Percentiles rank a stretch among this genome's conserved stretches.
Evolutionary conservation across 139 green algal genomes (phyloP).

Genomic region (Diplosphaera chodatii): DNA sequence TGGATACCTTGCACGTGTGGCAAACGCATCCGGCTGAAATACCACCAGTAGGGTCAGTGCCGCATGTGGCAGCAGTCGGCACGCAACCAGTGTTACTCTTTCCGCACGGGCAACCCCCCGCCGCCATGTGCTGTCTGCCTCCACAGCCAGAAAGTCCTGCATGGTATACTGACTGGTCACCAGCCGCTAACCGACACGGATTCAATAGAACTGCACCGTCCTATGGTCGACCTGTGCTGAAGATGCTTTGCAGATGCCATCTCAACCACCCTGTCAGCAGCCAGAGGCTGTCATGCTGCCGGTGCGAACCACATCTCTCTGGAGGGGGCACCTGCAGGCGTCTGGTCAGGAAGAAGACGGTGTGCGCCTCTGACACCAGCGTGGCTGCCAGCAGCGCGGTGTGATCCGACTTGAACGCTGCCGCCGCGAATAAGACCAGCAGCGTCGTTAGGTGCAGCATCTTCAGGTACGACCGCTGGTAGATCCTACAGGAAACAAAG

Average conservation of each 20-base stretch:
- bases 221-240: no score
- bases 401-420: constrained; percentile 45
- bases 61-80: constrained; percentile 17
- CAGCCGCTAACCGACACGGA: no score
- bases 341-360: constrained; percentile 7
- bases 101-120: background rate
- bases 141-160: background rate
- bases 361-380: constrained; percentile 28
- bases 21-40: constrained; percentile 10
- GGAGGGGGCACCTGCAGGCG: constrained; percentile 11
- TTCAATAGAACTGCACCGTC: no score
- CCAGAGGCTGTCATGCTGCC: no score
- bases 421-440: constrained; percentile 53
- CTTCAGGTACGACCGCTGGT: constrained; percentile 14
- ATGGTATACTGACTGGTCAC: no score
- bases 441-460: constrained; percentile 55
- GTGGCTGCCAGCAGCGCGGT: constrained; percentile 27
- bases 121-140: background rate
- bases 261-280: no score
- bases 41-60: constrained; percentile 15
- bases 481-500: constrained; percentile 23
- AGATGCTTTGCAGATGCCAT: no score
- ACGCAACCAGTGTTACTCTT: background rate
- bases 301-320: no score
- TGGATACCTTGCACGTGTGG: background rate